These are phyloP conservation scores for Cladorrhinum sp. DNA, from an alignment of 2,329 filamentous ascomycete genomes.

Conservation along the genomic window DNA sequence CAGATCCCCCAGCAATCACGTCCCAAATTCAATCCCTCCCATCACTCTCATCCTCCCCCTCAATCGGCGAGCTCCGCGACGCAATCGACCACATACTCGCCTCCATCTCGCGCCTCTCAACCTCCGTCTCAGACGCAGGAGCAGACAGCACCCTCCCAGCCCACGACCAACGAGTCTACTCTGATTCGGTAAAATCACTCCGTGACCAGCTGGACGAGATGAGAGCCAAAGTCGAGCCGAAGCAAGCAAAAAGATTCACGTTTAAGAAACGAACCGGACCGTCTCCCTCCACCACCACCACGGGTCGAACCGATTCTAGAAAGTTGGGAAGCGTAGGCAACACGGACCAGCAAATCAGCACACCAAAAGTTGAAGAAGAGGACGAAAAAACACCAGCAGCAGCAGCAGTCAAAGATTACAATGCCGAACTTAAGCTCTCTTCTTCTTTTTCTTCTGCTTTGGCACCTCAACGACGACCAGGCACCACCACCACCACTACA, in stretches of 20 bases:
- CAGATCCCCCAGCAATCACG: slow-evolving; percentile 46
- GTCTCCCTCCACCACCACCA: slow-evolving; percentile 26
- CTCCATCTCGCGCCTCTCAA: slow-evolving; percentile 75
- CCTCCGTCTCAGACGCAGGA: slow-evolving; percentile 79
- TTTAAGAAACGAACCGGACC: slow-evolving; percentile 36
- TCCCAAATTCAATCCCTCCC: slow-evolving; percentile 72
- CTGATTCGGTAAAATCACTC: slow-evolving; percentile 74
- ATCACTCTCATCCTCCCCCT: slow-evolving; percentile 61
- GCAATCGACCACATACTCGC: slow-evolving; percentile 78
- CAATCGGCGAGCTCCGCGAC: slow-evolving; percentile 71
- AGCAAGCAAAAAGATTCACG: slow-evolving; percentile 29
- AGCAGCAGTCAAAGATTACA: slow-evolving; percentile 49
- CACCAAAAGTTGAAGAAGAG: neutral
- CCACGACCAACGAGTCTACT: slow-evolving; percentile 85
- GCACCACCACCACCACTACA: neutral
- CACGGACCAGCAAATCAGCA: neutral
- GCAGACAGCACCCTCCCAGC: slow-evolving; percentile 77
- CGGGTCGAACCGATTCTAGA: neutral
- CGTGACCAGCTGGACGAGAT: slow-evolving; percentile 74
- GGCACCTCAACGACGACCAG: too few species aligned
- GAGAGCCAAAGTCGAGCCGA: slow-evolving; percentile 65
- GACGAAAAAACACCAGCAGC: too few species aligned
- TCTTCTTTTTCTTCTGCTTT: too few species aligned
- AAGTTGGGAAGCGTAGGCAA: neutral
- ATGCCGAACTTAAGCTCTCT: slow-evolving; percentile 59